phyloP scores from a whole-genome alignment of 345 rosid species.

The Corchorus olitorius region DNA sequence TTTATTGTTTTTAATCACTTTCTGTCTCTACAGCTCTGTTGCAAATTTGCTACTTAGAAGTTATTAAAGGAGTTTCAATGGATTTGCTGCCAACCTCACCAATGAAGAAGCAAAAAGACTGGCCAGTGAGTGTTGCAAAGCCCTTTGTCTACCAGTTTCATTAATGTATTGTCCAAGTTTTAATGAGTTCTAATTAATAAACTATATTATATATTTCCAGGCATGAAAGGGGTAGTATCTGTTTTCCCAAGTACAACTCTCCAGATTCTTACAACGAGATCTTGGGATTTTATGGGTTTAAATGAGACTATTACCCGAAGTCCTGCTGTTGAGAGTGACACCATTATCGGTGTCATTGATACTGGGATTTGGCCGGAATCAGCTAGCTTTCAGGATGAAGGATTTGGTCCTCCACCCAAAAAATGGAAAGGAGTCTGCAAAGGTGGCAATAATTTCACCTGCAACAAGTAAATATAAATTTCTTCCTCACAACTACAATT shows the following conservation, averaged over 20 bases:
- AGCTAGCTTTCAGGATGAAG: conserved; percentile 44
- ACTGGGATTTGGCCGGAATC: conserved; percentile 53
- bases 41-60: conserved; percentile 41
- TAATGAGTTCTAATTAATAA: neutral
- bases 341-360: conserved; percentile 43
- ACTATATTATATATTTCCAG: conserved; percentile 5
- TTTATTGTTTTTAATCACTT: neutral
- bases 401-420: conserved; percentile 50
- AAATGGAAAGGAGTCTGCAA: conserved; percentile 53
- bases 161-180: neutral
- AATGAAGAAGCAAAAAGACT: conserved; percentile 40
- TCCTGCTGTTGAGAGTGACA: conserved; percentile 28
- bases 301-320: neutral
- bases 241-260: conserved; percentile 40
- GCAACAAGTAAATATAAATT: conserved; percentile 46
- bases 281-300: conserved; percentile 59
- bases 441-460: conserved; percentile 44
- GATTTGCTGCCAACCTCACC: conserved; percentile 51
- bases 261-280: conserved; percentile 45
- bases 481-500: neutral
- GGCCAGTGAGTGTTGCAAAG: conserved; percentile 34
- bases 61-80: conserved; percentile 59
- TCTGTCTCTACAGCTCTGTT: conserved; percentile 23
- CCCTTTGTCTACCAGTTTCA: neutral
- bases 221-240: conserved; percentile 38